These are phyloP conservation scores for Puccinia sorghi DNA, from an alignment of 1,284 basidiomycete genomes.

Conservation along the genomic window DNA sequence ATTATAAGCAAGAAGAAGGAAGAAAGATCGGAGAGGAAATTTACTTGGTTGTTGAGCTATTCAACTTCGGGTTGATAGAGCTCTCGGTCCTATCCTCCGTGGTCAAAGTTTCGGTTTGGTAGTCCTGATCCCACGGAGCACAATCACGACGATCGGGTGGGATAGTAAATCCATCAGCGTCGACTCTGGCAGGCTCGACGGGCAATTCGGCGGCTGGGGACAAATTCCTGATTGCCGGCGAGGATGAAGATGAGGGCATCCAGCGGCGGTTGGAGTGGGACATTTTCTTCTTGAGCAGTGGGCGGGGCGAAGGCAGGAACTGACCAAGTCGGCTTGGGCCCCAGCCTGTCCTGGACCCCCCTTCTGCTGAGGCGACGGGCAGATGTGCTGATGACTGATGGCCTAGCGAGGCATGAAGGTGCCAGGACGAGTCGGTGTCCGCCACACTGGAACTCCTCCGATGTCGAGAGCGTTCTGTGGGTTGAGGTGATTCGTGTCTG, in stretches of 20 bases:
- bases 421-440: neutral
- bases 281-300: conserved; percentile 21
- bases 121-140: conserved; percentile 54
- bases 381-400: neutral
- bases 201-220: neutral
- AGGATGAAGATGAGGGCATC: neutral
- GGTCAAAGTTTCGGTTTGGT: conserved; percentile 18
- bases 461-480: neutral
- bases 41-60: conserved; percentile 23
- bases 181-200: conserved; percentile 50
- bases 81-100: neutral
- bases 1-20: neutral
- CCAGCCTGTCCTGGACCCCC: neutral
- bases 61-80: neutral
- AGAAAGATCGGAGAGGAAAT: neutral
- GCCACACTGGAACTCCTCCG: conserved; percentile 23
- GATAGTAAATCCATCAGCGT: conserved; percentile 57
- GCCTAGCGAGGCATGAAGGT: neutral
- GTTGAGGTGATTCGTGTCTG: neutral
- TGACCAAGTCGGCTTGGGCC: neutral
- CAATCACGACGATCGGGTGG: conserved; percentile 56
- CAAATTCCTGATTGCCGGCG: neutral
- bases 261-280: conserved; percentile 18
- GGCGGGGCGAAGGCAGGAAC: neutral
- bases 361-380: neutral